These are phyloP conservation scores for Aspergillus puulaauensis DNA, from an alignment of 2,329 filamentous ascomycete species.

Conservation along the genomic window DNA sequence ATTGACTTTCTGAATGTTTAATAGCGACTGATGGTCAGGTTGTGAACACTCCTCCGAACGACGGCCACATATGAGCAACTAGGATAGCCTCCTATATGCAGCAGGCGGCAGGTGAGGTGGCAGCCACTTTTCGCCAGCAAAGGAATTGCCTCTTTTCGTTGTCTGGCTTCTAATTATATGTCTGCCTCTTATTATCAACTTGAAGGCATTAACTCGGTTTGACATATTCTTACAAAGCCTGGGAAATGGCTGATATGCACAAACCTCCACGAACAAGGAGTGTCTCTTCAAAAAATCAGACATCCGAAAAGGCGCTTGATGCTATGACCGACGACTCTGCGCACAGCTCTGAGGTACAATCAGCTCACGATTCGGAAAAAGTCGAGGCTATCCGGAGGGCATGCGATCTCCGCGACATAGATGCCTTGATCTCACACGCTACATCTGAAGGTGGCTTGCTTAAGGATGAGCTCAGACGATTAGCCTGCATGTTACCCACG, in stretches of 20 bases:
- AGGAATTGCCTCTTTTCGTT: not conserved
- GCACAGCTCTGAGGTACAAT: slow-evolving; percentile 6
- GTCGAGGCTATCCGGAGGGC: slow-evolving; percentile 58
- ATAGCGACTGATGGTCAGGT: not conserved
- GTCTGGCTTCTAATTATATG: not conserved
- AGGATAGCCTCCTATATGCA: not conserved
- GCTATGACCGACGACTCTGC: not conserved
- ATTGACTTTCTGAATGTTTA: not conserved
- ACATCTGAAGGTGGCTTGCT: slow-evolving; percentile 66
- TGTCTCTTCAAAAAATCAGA: not conserved
- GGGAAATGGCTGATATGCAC: not conserved
- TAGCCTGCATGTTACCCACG: slow-evolving; percentile 67
- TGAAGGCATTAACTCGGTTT: not conserved
- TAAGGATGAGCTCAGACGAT: slow-evolving; percentile 65
- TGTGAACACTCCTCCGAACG: not conserved
- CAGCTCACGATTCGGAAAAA: slow-evolving; percentile 28
- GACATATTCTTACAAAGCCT: not conserved
- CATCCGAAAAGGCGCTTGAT: slow-evolving; percentile 1
- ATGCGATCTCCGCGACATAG: slow-evolving; percentile 59
- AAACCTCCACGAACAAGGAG: not conserved
- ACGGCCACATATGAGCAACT: not conserved
- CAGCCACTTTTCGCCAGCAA: not conserved
- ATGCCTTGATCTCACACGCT: slow-evolving; percentile 58
- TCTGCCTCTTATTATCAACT: not conserved
- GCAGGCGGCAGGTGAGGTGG: slow-evolving; percentile 1